Base-by-base conservation (phyloP, 2,329 filamentous ascomycete species). In the Apiospora sp. region DNA sequence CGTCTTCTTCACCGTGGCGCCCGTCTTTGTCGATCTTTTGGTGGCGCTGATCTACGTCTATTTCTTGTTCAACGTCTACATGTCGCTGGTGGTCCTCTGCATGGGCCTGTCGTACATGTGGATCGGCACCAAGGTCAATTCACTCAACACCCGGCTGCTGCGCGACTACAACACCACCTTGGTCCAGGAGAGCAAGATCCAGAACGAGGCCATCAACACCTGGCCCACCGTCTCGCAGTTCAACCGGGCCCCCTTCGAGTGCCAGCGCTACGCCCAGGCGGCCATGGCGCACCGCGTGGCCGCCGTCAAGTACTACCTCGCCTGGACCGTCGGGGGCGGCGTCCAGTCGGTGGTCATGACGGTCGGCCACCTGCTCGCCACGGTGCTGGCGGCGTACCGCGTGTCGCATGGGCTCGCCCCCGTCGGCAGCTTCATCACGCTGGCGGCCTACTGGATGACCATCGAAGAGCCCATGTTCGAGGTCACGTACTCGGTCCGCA, bases 11-110 rank as follows among this genome's bases (percentile, higher is more conserved):
- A 84, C 89, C 22, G 83, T 93, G 24, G 78, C 87, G 0, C 92
- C 92, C 0, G 91, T 91, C 74, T 78, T 92, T 3, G 79, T 90
- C 22, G 92, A 94, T 79, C 81, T 93, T 12, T 75, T 86, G 22
- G 82, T 92, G 30, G 91, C 91, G 0, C 87, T 92, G 74, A 84
- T 83, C 72, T 92, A 89, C 75, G 83, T 93, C 5, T 91, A 88
- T 73, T 84, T 83, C 69, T 84, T 91, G 14, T 93, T 93, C 78
- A 91, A 92, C 75, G 82, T 86, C 14, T 92, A 89, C 73, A 89
- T 91, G 71, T 83, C 77, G 78, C 71, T 87, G 78, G 1, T 80
- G 70, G 67, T 86, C 83, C 76, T 78, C 0, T 41, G 73, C 4
- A 80, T 89, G 69, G 84, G 87, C 43, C 81, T 88, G 70, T 81